A percentile compares a stretch with the other conserved stretches of the same genome.
phyloP scores from a whole-genome alignment of 768 basidiomycete species.

The Rhodosporidiobolus odoratus region DNA sequence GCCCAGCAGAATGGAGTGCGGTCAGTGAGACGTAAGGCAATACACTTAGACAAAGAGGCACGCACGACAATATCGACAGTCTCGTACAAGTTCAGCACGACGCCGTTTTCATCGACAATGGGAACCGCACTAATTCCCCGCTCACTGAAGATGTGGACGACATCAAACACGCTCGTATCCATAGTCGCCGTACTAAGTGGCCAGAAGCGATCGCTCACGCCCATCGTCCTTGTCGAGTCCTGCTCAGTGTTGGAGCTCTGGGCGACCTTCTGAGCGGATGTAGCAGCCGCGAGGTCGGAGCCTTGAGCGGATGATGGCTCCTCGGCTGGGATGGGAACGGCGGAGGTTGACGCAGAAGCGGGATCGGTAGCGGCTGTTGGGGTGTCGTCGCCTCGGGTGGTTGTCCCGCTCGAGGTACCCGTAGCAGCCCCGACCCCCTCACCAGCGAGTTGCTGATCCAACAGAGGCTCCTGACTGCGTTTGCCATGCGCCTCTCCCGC shows the following conservation, averaged over 20 bases:
- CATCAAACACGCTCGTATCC: conserved; percentile 88
- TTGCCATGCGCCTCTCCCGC: too few relatives aligned
- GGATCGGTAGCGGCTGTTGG: too few relatives aligned
- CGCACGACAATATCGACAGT: conserved; percentile 94
- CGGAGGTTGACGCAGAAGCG: too few relatives aligned
- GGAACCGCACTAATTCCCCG: conserved; percentile 93
- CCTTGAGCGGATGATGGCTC: neutral
- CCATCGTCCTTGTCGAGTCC: conserved; percentile 4
- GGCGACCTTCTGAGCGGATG: neutral
- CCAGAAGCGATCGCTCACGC: conserved; percentile 63
- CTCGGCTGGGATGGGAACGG: too few relatives aligned
- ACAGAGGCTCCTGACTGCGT: too few relatives aligned
- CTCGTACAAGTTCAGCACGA: conserved; percentile 94
- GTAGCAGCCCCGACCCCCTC: too few relatives aligned
- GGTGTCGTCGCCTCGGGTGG: too few relatives aligned
- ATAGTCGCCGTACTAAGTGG: conserved; percentile 89
- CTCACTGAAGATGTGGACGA: conserved; percentile 97
- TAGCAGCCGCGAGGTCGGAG: neutral
- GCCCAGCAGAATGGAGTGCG: neutral
- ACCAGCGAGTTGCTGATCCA: too few relatives aligned
- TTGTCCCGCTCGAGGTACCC: too few relatives aligned
- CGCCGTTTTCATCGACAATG: conserved; percentile 72
- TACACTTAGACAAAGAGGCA: neutral
- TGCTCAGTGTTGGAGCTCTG: neutral
- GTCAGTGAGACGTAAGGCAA: neutral